Evolutionary conservation across 768 basidiomycete species (phyloP).

Genomic region (Chalciporus piperatus): DNA sequence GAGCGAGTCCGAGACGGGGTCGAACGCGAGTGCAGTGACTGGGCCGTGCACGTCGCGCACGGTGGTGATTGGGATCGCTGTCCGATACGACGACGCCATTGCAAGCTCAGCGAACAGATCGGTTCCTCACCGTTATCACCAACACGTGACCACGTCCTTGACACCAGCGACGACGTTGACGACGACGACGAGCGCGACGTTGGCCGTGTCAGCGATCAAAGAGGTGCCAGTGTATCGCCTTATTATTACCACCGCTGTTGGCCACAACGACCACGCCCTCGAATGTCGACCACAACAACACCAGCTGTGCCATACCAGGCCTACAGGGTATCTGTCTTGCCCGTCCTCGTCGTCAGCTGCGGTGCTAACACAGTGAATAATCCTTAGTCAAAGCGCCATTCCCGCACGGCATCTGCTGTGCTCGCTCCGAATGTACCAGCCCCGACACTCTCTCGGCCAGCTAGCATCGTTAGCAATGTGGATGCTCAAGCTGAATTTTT

Average conservation of each 20-base stretch:
- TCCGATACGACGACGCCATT: conserved; percentile 21
- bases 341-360: neutral
- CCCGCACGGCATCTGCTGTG: conserved; percentile 35
- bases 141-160: conserved; percentile 16
- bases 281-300: conserved; percentile 3
- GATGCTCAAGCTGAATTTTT: conserved; percentile 4
- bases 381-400: conserved; percentile 47
- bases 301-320: conserved; percentile 47
- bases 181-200: neutral
- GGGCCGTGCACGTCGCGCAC: conserved; percentile 36
- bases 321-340: conserved; percentile 37
- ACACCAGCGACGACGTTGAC: neutral
- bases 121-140: neutral
- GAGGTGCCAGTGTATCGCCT: neutral
- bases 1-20: conserved; percentile 85
- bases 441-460: conserved; percentile 18
- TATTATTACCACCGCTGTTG: neutral
- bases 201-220: neutral
- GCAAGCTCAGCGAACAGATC: neutral
- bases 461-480: conserved; percentile 13
- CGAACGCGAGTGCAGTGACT: conserved; percentile 79
- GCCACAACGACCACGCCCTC: neutral
- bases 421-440: conserved; percentile 25
- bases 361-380: neutral
- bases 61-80: conserved; percentile 13